phyloP scores from a whole-genome alignment of 1,284 basidiomycete species.

The Tilletia walkeri region DNA sequence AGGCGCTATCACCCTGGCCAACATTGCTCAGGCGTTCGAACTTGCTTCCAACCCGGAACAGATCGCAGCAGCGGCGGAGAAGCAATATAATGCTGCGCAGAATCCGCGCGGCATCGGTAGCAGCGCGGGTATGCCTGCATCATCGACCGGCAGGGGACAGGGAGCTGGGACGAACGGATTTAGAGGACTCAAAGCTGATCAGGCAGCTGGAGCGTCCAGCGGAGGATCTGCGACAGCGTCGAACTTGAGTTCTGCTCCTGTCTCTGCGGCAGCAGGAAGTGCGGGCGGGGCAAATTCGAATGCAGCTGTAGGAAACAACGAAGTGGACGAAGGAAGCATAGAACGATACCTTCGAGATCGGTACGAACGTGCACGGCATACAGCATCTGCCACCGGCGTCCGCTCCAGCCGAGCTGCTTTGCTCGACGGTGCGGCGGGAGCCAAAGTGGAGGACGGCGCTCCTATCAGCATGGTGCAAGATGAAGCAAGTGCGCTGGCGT shows the following conservation, averaged over 20 bases:
- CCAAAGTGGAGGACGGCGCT: constrained; percentile 10
- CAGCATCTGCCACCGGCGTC: constrained; percentile 4
- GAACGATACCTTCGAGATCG: constrained; percentile 2
- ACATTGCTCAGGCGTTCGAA: constrained; percentile 1
- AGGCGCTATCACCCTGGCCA: constrained; percentile 1
- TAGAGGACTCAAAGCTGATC: not conserved
- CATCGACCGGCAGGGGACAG: not conserved
- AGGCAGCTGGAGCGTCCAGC: not conserved
- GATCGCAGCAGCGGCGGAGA: not conserved
- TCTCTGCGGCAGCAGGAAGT: not conserved
- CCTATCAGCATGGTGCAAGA: constrained; percentile 3
- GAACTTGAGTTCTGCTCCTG: not conserved
- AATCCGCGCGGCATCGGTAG: not conserved
- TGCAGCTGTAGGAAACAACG: not conserved
- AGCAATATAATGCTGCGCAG: not conserved
- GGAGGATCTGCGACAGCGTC: not conserved
- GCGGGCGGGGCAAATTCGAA: no score
- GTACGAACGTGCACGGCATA: constrained; percentile 9
- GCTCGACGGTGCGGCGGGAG: constrained; percentile 6
- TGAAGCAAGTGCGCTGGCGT: not conserved
- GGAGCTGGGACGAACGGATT: not conserved
- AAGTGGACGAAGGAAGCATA: constrained; percentile 1
- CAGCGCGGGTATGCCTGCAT: not conserved
- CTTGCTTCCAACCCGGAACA: not conserved
- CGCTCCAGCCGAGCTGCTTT: not conserved